Percentiles rank a stretch among this genome's conserved stretches.
phyloP scores from a whole-genome alignment of 805 yeast species.

The Candida coquimbonensis region DNA sequence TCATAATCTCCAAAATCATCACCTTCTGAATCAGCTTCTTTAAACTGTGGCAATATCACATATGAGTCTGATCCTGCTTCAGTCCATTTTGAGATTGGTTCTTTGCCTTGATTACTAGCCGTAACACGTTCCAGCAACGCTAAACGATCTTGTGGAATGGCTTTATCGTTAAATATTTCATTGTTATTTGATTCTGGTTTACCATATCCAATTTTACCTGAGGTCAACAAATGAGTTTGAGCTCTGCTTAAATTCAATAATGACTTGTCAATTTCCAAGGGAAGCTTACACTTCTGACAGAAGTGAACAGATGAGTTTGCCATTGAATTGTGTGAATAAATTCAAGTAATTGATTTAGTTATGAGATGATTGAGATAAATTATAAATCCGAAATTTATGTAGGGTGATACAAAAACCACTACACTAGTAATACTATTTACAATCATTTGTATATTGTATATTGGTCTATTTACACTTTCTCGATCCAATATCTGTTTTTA shows the following conservation, averaged over 20 bases:
- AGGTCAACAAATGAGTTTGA: constrained; percentile 46
- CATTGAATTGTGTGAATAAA: background rate
- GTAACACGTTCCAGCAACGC: constrained; percentile 10
- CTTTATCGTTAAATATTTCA: background rate
- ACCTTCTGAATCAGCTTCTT: constrained; percentile 3
- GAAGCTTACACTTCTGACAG: constrained; percentile 61
- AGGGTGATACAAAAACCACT: too few species aligned
- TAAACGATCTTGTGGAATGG: constrained; percentile 15
- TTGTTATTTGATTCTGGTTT: constrained; percentile 14
- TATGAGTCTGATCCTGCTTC: constrained; percentile 18
- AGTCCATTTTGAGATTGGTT: constrained; percentile 8
- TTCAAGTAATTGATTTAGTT: background rate
- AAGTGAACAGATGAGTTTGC: constrained; percentile 18
- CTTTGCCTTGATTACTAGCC: background rate
- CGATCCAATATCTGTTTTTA: constrained; percentile 23
- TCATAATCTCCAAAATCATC: constrained; percentile 16
- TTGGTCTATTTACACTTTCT: constrained; percentile 14
- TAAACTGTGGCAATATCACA: constrained; percentile 23
- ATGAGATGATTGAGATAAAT: background rate
- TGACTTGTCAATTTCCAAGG: constrained; percentile 50
- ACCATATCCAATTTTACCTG: constrained; percentile 24
- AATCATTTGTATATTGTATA: background rate
- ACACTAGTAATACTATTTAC: too few species aligned
- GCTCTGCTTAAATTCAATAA: constrained; percentile 44
- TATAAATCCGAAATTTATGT: background rate